These are phyloP conservation scores for Filobasidium uniguttulatum DNA, from an alignment of 1,284 basidiomycete species.

Conservation along the genomic window DNA sequence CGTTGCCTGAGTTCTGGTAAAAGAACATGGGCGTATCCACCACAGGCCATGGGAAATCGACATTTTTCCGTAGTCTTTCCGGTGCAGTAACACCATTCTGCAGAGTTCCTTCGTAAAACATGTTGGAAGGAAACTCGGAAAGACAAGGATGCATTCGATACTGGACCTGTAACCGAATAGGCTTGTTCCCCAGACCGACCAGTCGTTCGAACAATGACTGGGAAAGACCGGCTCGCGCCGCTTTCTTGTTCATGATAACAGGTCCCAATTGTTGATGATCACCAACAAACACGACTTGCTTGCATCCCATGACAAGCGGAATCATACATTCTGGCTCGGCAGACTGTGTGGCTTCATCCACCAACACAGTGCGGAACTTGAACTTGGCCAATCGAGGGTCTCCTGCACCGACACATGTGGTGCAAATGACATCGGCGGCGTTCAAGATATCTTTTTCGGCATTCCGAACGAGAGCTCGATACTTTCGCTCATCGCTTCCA, in stretches of 20 bases:
- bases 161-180: slow-evolving; percentile 96
- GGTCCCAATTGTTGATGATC: slow-evolving; percentile 98
- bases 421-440: slow-evolving; percentile 95
- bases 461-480: slow-evolving; percentile 84
- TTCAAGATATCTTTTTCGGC: slow-evolving; percentile 94
- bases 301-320: slow-evolving; percentile 92
- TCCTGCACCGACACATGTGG: slow-evolving; percentile 94
- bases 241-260: slow-evolving; percentile 99
- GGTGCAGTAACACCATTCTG: slow-evolving; percentile 99
- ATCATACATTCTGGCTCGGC: slow-evolving; percentile 99
- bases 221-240: slow-evolving; percentile 88
- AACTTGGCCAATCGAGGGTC: slow-evolving; percentile 89
- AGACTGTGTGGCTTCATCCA: slow-evolving; percentile 97
- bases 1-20: slow-evolving; percentile 96
- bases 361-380: slow-evolving; percentile 95
- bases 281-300: slow-evolving; percentile 95
- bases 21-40: slow-evolving; percentile 99
- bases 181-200: slow-evolving; percentile 85
- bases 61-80: slow-evolving; percentile 87
- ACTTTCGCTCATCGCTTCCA: slow-evolving; percentile 92
- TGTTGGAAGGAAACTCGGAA: slow-evolving; percentile 98
- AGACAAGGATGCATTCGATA: slow-evolving; percentile 99
- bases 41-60: slow-evolving; percentile 98
- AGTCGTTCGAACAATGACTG: slow-evolving; percentile 97
- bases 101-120: slow-evolving; percentile 99